phyloP scores from a whole-genome alignment of 1,139 yeast genomes.

The Diutina sp. region DNA sequence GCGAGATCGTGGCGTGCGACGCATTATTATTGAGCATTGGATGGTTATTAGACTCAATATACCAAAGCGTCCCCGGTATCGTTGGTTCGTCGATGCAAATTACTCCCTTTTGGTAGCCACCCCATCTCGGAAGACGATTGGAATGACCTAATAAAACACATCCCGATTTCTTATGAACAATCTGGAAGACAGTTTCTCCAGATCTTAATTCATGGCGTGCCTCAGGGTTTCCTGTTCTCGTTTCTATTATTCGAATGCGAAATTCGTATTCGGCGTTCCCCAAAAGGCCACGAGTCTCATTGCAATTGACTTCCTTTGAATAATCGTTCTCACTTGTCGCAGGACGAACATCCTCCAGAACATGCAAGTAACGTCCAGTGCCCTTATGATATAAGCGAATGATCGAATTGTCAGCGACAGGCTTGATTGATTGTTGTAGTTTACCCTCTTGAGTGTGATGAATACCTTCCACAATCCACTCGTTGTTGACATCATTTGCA shows the following conservation, averaged over 20 bases:
- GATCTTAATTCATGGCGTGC: conserved; percentile 34
- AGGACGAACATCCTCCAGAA: conserved; percentile 42
- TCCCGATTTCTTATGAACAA: conserved; percentile 43
- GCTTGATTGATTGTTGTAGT: conserved; percentile 17
- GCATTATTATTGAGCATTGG: conserved; percentile 3
- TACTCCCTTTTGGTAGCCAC: conserved; percentile 59
- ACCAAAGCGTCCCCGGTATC: conserved; percentile 47
- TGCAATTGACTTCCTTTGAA: conserved; percentile 58
- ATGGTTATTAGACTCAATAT: conserved; percentile 48
- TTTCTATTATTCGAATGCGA: neutral
- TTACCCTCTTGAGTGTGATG: conserved; percentile 19
- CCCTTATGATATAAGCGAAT: conserved; percentile 49
- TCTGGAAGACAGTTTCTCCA: conserved; percentile 42
- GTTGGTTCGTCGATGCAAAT: conserved; percentile 59
- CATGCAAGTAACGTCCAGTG: conserved; percentile 50
- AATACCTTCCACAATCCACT: conserved; percentile 51
- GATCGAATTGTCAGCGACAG: conserved; percentile 35
- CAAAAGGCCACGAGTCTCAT: conserved; percentile 19
- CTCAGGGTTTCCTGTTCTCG: conserved; percentile 9
- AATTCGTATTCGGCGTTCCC: conserved; percentile 1
- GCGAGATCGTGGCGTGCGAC: conserved; percentile 4
- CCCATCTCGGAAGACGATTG: conserved; percentile 57
- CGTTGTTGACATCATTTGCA: conserved; percentile 41
- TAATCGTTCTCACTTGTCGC: conserved; percentile 77
- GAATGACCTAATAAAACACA: conserved; percentile 57